A percentile compares a stretch with the other conserved stretches of the same genome.
Conservation (phyloP, 345 rosid genomes). For the Abelmoschus esculentus region DNA sequence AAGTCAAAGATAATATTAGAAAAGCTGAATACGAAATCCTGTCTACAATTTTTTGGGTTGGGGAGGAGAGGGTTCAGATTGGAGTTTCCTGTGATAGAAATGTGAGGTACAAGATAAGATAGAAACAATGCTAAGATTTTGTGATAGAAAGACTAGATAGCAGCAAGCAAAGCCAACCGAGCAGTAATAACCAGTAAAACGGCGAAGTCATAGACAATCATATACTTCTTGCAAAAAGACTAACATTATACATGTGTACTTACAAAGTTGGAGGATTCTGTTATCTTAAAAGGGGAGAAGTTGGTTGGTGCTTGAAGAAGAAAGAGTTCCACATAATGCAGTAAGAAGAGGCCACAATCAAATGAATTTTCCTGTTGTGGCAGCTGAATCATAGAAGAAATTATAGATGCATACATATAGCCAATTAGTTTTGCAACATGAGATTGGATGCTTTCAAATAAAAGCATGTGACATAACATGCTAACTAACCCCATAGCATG, state of each 20-base stretch:
- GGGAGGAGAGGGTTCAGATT: neutral
- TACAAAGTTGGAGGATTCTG: constrained; percentile 49
- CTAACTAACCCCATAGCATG: neutral
- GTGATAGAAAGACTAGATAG: neutral
- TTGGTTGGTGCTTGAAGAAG: constrained; percentile 57
- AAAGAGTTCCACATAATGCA: constrained; percentile 79
- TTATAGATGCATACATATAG: neutral
- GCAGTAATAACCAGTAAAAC: neutral
- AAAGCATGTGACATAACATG: neutral
- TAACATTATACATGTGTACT: constrained; percentile 24
- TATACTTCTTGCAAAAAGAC: neutral
- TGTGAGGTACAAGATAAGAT: neutral
- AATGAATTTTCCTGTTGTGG: constrained; percentile 92
- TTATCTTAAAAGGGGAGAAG: constrained; percentile 55
- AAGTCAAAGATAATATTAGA: neutral
- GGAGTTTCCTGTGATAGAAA: neutral
- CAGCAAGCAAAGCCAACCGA: neutral
- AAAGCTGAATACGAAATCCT: neutral
- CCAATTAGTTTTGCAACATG: neutral
- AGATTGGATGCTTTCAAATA: neutral
- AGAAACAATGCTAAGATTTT: neutral
- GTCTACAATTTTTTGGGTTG: neutral
- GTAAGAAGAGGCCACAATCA: constrained; percentile 94
- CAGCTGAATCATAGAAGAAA: constrained; percentile 38
- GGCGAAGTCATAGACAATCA: neutral